Percentiles rank a stretch among this genome's conserved stretches.
These are phyloP conservation scores for Collybiopsis luxurians DNA, from an alignment of 768 basidiomycete genomes.

Conservation along the genomic window DNA sequence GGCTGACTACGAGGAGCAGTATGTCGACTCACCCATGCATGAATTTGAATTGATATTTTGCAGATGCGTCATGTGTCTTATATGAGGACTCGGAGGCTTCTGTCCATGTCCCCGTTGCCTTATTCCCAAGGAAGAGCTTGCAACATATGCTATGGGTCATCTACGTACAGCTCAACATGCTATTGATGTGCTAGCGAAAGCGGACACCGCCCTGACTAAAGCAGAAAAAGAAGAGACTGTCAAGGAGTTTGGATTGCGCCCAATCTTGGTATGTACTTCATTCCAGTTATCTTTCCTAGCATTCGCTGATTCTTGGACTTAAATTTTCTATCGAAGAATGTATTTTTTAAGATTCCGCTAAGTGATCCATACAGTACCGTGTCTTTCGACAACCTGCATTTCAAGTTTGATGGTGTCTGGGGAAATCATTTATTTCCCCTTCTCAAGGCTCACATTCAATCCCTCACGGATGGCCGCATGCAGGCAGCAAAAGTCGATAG, in stretches of 20 bases:
- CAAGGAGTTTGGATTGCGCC: neutral
- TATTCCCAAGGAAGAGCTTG: neutral
- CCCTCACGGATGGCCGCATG: too few species aligned
- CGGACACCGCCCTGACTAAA: too few species aligned
- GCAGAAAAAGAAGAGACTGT: too few species aligned
- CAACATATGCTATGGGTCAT: neutral
- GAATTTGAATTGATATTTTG: neutral
- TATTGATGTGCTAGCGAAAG: too few species aligned
- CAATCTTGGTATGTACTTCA: neutral
- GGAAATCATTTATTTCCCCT: too few species aligned
- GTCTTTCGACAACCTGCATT: neutral
- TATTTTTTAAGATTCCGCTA: neutral
- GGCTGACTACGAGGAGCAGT: slow-evolving; percentile 27
- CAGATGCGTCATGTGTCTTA: slow-evolving; percentile 1
- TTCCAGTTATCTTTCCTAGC: neutral
- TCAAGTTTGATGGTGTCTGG: neutral
- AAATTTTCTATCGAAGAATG: neutral
- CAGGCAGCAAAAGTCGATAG: neutral
- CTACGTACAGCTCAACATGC: neutral
- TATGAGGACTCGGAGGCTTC: neutral
- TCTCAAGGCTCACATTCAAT: too few species aligned
- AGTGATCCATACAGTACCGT: neutral
- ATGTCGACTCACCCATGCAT: neutral
- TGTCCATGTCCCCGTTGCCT: neutral
- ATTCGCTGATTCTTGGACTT: neutral